Evolutionary conservation across 1,284 basidiomycete genomes (phyloP).

Genomic region (Butyriboletus regius): DNA sequence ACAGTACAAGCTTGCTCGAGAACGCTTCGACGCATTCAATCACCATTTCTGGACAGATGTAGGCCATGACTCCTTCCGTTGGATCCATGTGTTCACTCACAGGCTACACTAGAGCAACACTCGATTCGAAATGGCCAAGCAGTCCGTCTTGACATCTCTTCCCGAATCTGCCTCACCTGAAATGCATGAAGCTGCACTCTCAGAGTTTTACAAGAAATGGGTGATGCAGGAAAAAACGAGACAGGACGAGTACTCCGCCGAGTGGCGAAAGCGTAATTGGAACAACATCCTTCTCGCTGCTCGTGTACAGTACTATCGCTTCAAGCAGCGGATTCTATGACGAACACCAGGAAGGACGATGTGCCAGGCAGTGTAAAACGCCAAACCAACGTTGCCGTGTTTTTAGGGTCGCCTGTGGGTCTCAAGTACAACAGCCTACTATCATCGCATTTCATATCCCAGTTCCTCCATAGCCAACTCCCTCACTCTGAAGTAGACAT

Average conservation of each 20-base stretch:
- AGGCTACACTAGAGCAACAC: slow-evolving; percentile 51
- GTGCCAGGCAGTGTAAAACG: neutral
- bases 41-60: slow-evolving; percentile 72
- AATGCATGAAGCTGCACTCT: slow-evolving; percentile 58
- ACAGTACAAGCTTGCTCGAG: slow-evolving; percentile 60
- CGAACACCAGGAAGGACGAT: neutral
- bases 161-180: slow-evolving; percentile 44
- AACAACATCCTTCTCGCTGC: slow-evolving; percentile 48
- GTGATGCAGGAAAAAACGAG: slow-evolving; percentile 55
- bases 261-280: slow-evolving; percentile 58
- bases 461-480: slow-evolving; percentile 51
- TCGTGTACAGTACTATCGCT: slow-evolving; percentile 45
- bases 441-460: slow-evolving; percentile 25
- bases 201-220: slow-evolving; percentile 66
- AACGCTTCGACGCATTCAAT: slow-evolving; percentile 63
- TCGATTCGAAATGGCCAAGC: slow-evolving; percentile 62
- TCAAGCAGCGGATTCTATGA: slow-evolving; percentile 25
- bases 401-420: neutral
- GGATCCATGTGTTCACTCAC: slow-evolving; percentile 2
- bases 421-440: neutral
- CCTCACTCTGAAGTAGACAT: slow-evolving; percentile 53
- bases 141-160: slow-evolving; percentile 50
- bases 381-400: neutral
- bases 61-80: slow-evolving; percentile 27
- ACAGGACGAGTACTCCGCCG: slow-evolving; percentile 51